A percentile compares a stretch with the other conserved stretches of the same genome.
Evolutionary conservation across 2,329 filamentous ascomycete genomes (phyloP).

Genomic region (Calonectria henricotiae): DNA sequence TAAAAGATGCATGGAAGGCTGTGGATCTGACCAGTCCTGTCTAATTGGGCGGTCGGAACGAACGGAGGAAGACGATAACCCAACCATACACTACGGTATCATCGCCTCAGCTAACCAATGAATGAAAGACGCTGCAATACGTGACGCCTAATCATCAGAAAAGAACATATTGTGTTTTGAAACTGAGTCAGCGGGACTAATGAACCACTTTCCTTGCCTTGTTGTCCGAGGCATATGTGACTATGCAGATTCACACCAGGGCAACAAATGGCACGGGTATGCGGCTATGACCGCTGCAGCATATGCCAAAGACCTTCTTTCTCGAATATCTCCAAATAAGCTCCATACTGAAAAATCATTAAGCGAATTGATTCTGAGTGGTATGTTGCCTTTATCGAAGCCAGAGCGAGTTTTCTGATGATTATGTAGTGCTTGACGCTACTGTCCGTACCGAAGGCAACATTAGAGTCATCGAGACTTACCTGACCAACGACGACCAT

Average conservation of each 20-base stretch:
- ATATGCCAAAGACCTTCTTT: neutral
- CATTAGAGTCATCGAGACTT: neutral
- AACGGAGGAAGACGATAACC: neutral
- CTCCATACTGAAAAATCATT: too few relatives aligned
- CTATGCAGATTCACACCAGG: slow-evolving; percentile 11
- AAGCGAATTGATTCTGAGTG: neutral
- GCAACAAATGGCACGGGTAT: slow-evolving; percentile 5
- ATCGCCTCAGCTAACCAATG: neutral
- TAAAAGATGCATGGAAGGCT: neutral
- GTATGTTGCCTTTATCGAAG: too few relatives aligned
- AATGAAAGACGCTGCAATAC: neutral
- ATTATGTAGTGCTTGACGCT: too few relatives aligned
- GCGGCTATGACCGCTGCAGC: neutral
- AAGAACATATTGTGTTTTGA: neutral
- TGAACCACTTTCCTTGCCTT: slow-evolving; percentile 25
- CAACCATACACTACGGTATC: neutral
- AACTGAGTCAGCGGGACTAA: neutral
- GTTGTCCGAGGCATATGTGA: slow-evolving; percentile 8
- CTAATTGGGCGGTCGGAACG: neutral
- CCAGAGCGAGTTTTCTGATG: neutral
- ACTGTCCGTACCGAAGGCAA: too few relatives aligned
- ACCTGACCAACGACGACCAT: neutral
- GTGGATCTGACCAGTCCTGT: neutral
- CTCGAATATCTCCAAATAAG: neutral
- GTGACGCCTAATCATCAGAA: neutral